A percentile compares a stretch with the other conserved stretches of the same genome.
Conservation (phyloP, 495 filamentous ascomycete genomes). For the Viridothelium virens region DNA sequence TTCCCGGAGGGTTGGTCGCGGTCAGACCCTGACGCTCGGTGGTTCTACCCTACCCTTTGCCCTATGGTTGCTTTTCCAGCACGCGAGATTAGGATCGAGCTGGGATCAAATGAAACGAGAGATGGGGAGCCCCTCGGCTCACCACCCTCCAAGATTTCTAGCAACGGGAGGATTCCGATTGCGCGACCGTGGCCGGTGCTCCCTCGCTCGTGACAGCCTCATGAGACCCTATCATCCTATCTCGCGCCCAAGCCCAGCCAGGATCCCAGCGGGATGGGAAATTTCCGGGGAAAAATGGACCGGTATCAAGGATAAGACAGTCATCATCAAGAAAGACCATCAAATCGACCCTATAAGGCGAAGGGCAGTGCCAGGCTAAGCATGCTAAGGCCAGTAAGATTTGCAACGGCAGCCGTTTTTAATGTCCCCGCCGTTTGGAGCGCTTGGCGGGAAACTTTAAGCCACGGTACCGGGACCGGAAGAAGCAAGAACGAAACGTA, state of each 20-base stretch:
- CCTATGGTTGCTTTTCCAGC: neutral
- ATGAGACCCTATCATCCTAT: neutral
- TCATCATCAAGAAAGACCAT: neutral
- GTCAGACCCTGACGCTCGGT: no score
- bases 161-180: neutral
- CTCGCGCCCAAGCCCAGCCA: neutral
- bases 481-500: neutral
- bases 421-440: neutral
- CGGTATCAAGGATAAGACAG: neutral
- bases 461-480: conserved; percentile 3
- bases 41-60: neutral
- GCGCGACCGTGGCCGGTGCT: neutral
- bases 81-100: neutral
- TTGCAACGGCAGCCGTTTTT: conserved; percentile 10
- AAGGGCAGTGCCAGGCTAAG: neutral
- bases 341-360: neutral
- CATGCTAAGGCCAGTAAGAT: neutral
- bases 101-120: neutral
- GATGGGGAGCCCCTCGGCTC: no score
- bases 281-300: neutral
- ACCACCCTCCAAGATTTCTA: neutral
- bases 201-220: conserved; percentile 4
- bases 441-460: neutral
- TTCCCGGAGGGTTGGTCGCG: neutral
- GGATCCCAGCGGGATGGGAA: neutral